Conservation (phyloP, 2,329 filamentous ascomycete genomes). For the Cercospora brassicicola region DNA sequence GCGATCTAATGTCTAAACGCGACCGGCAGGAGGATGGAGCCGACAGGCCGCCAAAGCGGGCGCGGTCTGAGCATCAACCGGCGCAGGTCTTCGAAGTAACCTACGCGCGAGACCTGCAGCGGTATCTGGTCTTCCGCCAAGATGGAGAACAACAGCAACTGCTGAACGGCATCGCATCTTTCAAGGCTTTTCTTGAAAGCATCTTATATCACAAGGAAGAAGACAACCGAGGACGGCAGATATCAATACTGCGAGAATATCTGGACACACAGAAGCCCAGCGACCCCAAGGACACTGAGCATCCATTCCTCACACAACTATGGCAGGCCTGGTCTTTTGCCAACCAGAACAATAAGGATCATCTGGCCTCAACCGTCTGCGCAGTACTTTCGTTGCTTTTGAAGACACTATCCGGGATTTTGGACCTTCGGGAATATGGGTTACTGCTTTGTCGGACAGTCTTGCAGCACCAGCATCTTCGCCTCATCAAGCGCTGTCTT, state of each 20-base stretch:
- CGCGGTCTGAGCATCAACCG: conserved; percentile 35
- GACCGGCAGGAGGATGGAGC: conserved; percentile 26
- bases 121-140: conserved; percentile 70
- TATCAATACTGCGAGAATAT: conserved; percentile 66
- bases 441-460: conserved; percentile 77
- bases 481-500: conserved; percentile 75
- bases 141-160: conserved; percentile 59
- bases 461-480: conserved; percentile 76
- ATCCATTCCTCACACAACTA: conserved; percentile 71
- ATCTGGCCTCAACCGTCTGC: conserved; percentile 74
- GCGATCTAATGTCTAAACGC: conserved; percentile 34
- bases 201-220: conserved; percentile 58
- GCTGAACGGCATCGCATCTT: conserved; percentile 67
- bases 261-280: conserved; percentile 60
- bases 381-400: conserved; percentile 80
- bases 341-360: conserved; percentile 74
- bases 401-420: conserved; percentile 69
- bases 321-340: conserved; percentile 88
- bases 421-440: conserved; percentile 74
- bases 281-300: conserved; percentile 55
- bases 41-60: conserved; percentile 36
- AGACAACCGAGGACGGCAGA: conserved; percentile 51
- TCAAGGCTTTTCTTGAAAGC: conserved; percentile 69
- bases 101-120: conserved; percentile 65
- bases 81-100: conserved; percentile 63